A percentile compares a stretch with the other conserved stretches of the same genome.
Conservation (phyloP, 305 asterid species). For the Fraxinus greggii region DNA sequence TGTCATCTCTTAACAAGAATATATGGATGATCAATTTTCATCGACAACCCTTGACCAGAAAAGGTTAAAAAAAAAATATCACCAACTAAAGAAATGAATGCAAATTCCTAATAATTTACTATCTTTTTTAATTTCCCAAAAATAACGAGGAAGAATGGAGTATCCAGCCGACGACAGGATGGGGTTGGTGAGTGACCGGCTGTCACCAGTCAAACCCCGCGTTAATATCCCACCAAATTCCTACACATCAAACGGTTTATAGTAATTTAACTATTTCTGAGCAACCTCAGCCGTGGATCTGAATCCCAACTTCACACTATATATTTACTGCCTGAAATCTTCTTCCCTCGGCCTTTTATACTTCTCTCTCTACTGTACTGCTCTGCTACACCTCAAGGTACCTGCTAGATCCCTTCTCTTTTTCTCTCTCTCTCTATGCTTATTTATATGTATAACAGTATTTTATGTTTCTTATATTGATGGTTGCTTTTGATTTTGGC, state of each 20-base stretch:
- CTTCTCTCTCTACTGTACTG: neutral
- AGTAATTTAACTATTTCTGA: neutral
- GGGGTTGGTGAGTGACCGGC: conserved; percentile 7
- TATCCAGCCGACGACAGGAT: neutral
- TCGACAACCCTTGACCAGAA: neutral
- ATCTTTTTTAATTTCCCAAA: neutral
- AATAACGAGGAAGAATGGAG: neutral
- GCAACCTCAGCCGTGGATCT: conserved; percentile 1
- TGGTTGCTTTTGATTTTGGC: neutral
- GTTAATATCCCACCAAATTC: neutral
- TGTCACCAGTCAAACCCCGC: neutral
- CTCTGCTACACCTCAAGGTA: neutral
- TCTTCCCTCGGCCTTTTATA: neutral
- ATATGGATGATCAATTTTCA: neutral
- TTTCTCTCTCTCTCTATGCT: neutral
- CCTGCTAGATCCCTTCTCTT: neutral
- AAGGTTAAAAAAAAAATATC: neutral
- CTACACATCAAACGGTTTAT: neutral
- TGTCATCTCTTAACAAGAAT: neutral
- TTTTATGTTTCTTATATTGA: neutral
- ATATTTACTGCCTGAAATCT: neutral
- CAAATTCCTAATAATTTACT: neutral
- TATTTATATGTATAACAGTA: neutral
- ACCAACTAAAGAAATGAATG: neutral
- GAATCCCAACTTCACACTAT: neutral